Evolutionary conservation across 257 asterid genomes (phyloP).

Genomic region (Craterostigma plantagineum): DNA sequence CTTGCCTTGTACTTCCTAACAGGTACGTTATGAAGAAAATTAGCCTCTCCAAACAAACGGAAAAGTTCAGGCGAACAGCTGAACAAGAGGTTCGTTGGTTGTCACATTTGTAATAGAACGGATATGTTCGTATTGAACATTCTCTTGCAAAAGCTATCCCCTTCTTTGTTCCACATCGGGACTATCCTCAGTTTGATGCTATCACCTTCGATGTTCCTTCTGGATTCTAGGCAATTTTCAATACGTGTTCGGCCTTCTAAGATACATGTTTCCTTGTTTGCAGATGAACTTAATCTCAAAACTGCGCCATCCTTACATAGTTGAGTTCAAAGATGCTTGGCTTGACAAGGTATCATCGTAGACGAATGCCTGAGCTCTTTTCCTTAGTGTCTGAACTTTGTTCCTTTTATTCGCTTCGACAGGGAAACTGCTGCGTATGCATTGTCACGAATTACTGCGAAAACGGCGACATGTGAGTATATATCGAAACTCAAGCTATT

Average conservation of each 20-base stretch:
- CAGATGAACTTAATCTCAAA: slow-evolving; percentile 69
- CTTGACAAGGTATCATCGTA: slow-evolving; percentile 49
- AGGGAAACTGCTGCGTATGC: slow-evolving; percentile 66
- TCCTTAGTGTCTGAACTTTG: no score
- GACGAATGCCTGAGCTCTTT: no score
- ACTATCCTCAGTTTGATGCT: no score
- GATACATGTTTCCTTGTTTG: background rate
- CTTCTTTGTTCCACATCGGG: no score
- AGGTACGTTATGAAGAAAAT: slow-evolving; percentile 86
- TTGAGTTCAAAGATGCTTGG: slow-evolving; percentile 87
- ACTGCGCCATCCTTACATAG: slow-evolving; percentile 66
- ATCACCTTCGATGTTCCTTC: no score
- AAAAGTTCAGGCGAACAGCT: slow-evolving; percentile 59
- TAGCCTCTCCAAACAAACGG: slow-evolving; percentile 58
- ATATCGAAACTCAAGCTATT: background rate
- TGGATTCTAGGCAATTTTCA: no score
- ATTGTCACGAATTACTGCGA: slow-evolving; percentile 71
- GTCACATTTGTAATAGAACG: slow-evolving; percentile 2
- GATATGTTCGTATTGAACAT: no score
- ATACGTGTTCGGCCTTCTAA: background rate
- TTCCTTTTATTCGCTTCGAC: slow-evolving; percentile 5
- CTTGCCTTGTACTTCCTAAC: slow-evolving; percentile 1
- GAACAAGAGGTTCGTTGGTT: slow-evolving; percentile 56
- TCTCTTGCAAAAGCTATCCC: background rate
- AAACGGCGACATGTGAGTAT: slow-evolving; percentile 83